Conservation (phyloP, 257 asterid genomes). For the Scutellaria minor region DNA sequence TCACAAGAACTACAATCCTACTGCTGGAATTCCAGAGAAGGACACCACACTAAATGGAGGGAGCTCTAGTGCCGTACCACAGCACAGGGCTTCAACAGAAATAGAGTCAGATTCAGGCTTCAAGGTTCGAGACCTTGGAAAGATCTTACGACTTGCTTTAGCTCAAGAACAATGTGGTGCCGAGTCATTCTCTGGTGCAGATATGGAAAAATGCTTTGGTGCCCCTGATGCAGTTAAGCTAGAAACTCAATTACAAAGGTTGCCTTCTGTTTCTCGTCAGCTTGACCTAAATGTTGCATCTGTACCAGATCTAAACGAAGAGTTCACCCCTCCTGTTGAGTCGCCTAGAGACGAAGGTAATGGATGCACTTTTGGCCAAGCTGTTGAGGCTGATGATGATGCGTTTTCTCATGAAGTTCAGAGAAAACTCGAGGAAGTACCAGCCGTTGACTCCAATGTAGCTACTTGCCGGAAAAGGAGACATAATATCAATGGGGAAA, state of each 20-base stretch:
- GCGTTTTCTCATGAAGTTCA: conserved; percentile 64
- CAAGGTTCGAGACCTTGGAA: conserved; percentile 94
- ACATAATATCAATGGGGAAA: conserved; percentile 54
- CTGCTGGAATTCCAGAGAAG: conserved; percentile 45
- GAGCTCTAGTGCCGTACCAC: conserved; percentile 58
- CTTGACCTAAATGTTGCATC: conserved; percentile 89
- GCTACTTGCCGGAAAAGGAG: conserved; percentile 62
- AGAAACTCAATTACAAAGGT: conserved; percentile 54
- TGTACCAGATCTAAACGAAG: conserved; percentile 91
- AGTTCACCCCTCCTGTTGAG: conserved; percentile 71
- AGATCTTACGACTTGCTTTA: conserved; percentile 75
- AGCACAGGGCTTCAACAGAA: conserved; percentile 40
- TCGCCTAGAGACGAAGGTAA: conserved; percentile 71
- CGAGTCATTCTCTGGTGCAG: conserved; percentile 56
- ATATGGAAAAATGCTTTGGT: conserved; percentile 50
- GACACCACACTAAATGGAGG: conserved; percentile 59
- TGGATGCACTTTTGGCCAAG: conserved; percentile 57
- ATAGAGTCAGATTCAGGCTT: conserved; percentile 86
- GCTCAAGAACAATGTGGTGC: conserved; percentile 76
- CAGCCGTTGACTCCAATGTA: conserved; percentile 64
- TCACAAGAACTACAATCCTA: conserved; percentile 47
- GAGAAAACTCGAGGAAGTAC: conserved; percentile 58
- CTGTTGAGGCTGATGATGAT: conserved; percentile 64
- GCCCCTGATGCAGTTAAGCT: conserved; percentile 49
- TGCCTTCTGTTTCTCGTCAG: conserved; percentile 68